Base-by-base conservation (phyloP, 2,329 filamentous ascomycete genomes). In the Fusarium subglutinans region DNA sequence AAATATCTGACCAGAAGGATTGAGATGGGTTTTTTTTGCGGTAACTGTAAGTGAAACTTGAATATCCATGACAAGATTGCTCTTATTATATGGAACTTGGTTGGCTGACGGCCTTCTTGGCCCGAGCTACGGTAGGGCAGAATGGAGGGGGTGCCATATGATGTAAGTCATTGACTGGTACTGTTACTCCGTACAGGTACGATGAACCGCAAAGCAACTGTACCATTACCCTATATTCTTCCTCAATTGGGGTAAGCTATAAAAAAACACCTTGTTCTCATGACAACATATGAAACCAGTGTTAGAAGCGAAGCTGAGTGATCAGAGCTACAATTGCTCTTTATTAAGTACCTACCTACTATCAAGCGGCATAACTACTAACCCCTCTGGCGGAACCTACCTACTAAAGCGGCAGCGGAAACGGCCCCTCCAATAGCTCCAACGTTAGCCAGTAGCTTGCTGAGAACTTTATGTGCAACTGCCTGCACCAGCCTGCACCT, bases 341-440 rank as follows among this genome's bases (percentile, higher is more conserved):
- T 47, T 35, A 35, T 24, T 35, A 47, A 35, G 14, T 35, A 17
- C 33, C 33, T 35, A 35, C 33, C 33, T 35, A 57, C 33, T 9
- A 57, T 28, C 51, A 24, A 48, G 37, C 54, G 43, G 61, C 54
- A 50, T 58, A 72, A 65, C 61, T 66, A 59, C 53, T 57, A 60
- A 58, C 57, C 47, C 68, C 54, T 61, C 48, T 38, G 43, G 37
- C 57, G 40, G 47, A 67, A 22, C 18, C 13, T 47, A 47, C 33
- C 33, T 35, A 35, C 33, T 35, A 35, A 35, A 54, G 20, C 51
- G 51, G 51, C 35, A 54, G 51, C 35, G 35, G 51, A 37, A 63
- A 41, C 56, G 64, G 70, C 51, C 70, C 63, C 65, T 70, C 66
- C 43, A 63, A 62, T 73, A 70, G 66, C 66, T 69, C 66, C 55